A percentile compares a stretch with the other conserved stretches of the same genome.
These are phyloP conservation scores for Aureobasidium sp. DNA, from an alignment of 2,329 filamentous ascomycete species.

Conservation along the genomic window DNA sequence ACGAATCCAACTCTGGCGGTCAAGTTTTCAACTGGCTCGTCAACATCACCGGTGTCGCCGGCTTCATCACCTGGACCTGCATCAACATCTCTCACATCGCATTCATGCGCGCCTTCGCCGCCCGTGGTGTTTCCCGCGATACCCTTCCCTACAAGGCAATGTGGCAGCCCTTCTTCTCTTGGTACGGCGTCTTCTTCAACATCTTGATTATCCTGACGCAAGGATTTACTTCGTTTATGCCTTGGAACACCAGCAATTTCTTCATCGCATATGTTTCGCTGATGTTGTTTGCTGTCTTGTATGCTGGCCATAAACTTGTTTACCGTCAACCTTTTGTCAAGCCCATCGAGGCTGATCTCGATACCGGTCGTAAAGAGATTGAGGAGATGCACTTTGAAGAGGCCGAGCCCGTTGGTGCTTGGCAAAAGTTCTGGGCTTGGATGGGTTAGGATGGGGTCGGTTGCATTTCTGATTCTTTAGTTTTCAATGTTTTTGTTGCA, in stretches of 20 bases:
- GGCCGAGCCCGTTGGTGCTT: slow-evolving; percentile 23
- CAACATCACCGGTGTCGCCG: slow-evolving; percentile 43
- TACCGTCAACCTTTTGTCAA: slow-evolving; percentile 36
- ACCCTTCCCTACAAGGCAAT: slow-evolving; percentile 62
- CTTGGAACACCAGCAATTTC: slow-evolving; percentile 63
- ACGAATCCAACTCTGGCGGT: slow-evolving; percentile 57
- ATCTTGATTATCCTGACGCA: slow-evolving; percentile 39
- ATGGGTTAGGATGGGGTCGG: neutral
- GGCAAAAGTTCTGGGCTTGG: slow-evolving; percentile 26
- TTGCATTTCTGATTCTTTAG: neutral
- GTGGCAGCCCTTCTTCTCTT: slow-evolving; percentile 56
- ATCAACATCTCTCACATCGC: slow-evolving; percentile 65
- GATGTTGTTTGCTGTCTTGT: slow-evolving; percentile 57
- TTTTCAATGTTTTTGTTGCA: neutral
- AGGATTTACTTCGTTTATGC: slow-evolving; percentile 37
- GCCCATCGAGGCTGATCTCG: slow-evolving; percentile 35
- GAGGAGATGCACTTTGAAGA: slow-evolving; percentile 29
- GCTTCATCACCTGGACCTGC: slow-evolving; percentile 62
- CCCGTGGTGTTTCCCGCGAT: slow-evolving; percentile 59
- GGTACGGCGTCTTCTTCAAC: slow-evolving; percentile 59
- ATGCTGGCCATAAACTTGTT: slow-evolving; percentile 62
- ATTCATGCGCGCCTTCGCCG: slow-evolving; percentile 58
- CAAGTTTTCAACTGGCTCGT: slow-evolving; percentile 67
- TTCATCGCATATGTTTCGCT: slow-evolving; percentile 65
- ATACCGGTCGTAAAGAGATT: slow-evolving; percentile 32